Evolutionary conservation across 2,329 filamentous ascomycete species (phyloP).

Genomic region (Aspergillus candidus): DNA sequence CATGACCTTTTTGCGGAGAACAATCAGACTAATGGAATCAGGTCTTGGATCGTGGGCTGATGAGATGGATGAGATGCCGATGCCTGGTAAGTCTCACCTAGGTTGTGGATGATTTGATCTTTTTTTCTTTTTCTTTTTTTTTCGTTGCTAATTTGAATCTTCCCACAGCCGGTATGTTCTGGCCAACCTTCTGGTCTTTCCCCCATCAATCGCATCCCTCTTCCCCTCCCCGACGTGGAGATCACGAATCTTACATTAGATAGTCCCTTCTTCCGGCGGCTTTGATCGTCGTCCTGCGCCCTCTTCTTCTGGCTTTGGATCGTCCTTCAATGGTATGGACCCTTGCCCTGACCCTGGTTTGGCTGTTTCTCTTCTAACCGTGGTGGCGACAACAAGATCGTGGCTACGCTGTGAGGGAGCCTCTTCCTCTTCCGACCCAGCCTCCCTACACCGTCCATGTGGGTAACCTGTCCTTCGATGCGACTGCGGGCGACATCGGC

Average conservation of each 20-base stretch:
- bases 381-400: conserved; percentile 25
- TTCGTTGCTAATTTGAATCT: conserved; percentile 2
- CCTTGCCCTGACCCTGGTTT: conserved; percentile 3
- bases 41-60: conserved; percentile 93
- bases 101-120: too few relatives aligned
- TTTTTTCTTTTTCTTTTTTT: neutral
- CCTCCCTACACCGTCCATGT: conserved; percentile 94
- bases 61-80: conserved; percentile 84
- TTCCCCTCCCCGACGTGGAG: conserved; percentile 3
- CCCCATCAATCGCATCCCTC: neutral
- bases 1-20: conserved; percentile 9
- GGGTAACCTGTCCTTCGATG: conserved; percentile 94
- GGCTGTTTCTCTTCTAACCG: conserved; percentile 10
- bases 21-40: conserved; percentile 35
- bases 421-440: conserved; percentile 79
- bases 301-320: conserved; percentile 30
- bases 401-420: conserved; percentile 51
- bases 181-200: conserved; percentile 3
- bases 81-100: conserved; percentile 57
- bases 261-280: conserved; percentile 37
- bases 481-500: conserved; percentile 72
- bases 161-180: conserved; percentile 28
- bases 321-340: conserved; percentile 30
- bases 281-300: conserved; percentile 47
- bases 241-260: conserved; percentile 15